A percentile compares a stretch with the other conserved stretches of the same genome.
phyloP scores from a whole-genome alignment of 1,284 basidiomycete species.

The Mycena citricolor region DNA sequence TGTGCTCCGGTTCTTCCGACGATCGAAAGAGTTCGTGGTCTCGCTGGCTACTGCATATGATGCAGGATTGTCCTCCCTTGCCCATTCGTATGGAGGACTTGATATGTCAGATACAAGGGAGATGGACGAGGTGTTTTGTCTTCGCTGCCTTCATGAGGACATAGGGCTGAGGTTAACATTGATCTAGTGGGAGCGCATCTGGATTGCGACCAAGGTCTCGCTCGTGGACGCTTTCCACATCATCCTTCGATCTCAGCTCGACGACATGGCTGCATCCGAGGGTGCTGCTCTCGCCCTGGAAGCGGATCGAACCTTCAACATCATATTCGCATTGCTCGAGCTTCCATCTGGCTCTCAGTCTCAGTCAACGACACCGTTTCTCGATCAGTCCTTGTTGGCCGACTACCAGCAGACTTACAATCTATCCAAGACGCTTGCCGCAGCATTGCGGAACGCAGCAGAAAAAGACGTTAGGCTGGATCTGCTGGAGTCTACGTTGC shows the following conservation, averaged over 20 bases:
- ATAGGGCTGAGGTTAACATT: not conserved
- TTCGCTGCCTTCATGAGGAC: no score
- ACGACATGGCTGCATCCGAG: constrained; percentile 43
- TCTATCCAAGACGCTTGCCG: constrained; percentile 48
- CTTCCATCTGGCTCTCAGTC: constrained; percentile 33
- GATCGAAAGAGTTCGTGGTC: constrained; percentile 51
- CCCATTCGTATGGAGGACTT: constrained; percentile 62
- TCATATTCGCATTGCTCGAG: constrained; percentile 58
- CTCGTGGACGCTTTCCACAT: constrained; percentile 67
- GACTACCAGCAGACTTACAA: constrained; percentile 72
- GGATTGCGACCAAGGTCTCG: constrained; percentile 70
- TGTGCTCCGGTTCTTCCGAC: constrained; percentile 50
- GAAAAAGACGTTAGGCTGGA: constrained; percentile 60
- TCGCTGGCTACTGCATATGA: constrained; percentile 61
- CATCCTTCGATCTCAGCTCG: constrained; percentile 49
- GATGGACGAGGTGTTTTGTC: constrained; percentile 38
- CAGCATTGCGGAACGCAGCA: constrained; percentile 41
- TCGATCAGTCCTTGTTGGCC: constrained; percentile 60
- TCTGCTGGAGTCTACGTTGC: constrained; percentile 51
- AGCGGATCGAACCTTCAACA: constrained; percentile 54
- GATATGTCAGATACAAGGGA: constrained; percentile 30
- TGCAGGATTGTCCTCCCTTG: constrained; percentile 49
- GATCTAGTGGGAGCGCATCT: constrained; percentile 63
- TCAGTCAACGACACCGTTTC: constrained; percentile 48
- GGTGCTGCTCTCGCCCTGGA: constrained; percentile 43